Evolutionary conservation across 371 early-diverging fungal species (phyloP).

Genomic region (Astathelohania contejeani): DNA sequence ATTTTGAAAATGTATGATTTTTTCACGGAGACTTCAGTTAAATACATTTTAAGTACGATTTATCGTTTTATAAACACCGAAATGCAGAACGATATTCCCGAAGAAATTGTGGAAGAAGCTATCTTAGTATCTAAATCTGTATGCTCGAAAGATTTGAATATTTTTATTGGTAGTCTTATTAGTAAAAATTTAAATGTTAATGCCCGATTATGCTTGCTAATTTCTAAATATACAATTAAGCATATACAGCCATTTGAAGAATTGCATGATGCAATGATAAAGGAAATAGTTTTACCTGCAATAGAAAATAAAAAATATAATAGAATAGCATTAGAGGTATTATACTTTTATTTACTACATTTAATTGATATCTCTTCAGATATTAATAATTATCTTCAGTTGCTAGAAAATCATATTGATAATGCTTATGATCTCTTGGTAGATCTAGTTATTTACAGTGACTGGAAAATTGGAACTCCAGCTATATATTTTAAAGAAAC

Average conservation of each 20-base stretch:
- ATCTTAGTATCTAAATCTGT: constrained; percentile 10
- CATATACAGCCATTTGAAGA: constrained; percentile 3
- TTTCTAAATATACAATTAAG: constrained; percentile 24
- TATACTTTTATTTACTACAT: too few species aligned
- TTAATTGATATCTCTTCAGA: too few species aligned
- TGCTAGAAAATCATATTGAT: too few species aligned
- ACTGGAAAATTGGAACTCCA: too few species aligned
- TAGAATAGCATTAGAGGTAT: neutral
- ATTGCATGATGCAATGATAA: constrained; percentile 30
- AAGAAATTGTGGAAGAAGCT: constrained; percentile 20
- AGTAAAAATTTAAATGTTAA: constrained; percentile 11
- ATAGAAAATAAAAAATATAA: neutral
- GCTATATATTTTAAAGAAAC: too few species aligned
- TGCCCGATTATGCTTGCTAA: constrained; percentile 8
- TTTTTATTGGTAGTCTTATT: constrained; percentile 24
- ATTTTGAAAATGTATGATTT: constrained; percentile 36
- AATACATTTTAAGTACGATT: constrained; percentile 14
- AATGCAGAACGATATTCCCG: too few species aligned
- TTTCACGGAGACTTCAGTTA: constrained; percentile 21
- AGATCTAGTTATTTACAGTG: too few species aligned
- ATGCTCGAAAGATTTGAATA: constrained; percentile 10
- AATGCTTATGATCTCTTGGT: too few species aligned
- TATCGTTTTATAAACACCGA: constrained; percentile 24
- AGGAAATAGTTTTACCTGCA: constrained; percentile 19
- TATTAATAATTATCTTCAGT: too few species aligned